These are phyloP conservation scores for Strigomonas galati DNA, from an alignment of 208 protist species.

Conservation along the genomic window DNA sequence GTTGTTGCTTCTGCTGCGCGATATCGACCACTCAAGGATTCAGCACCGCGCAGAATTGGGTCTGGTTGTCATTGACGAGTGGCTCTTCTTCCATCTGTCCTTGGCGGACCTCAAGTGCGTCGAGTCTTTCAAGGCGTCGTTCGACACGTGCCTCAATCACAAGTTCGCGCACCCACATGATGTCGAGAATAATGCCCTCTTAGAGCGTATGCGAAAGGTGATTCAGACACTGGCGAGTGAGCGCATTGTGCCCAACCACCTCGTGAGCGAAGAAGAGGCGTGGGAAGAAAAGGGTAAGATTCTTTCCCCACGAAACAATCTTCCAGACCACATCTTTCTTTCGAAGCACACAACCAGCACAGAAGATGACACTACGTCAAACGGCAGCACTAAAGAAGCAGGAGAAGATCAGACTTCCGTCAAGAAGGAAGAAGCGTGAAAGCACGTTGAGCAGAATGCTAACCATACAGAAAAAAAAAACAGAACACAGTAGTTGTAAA, in stretches of 20 bases:
- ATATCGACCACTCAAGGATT: conserved; percentile 36
- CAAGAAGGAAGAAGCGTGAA: neutral
- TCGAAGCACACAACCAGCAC: neutral
- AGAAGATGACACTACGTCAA: too few relatives aligned
- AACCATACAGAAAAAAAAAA: neutral
- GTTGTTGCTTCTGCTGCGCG: conserved; percentile 50
- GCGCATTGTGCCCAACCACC: conserved; percentile 42
- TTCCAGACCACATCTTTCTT: neutral
- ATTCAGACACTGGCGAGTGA: conserved; percentile 57
- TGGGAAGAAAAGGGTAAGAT: conserved; percentile 65
- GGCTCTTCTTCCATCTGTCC: conserved; percentile 69
- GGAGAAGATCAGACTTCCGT: neutral
- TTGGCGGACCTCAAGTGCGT: conserved; percentile 53
- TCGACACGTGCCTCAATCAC: conserved; percentile 48
- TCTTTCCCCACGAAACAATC: conserved; percentile 19
- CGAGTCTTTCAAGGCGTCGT: conserved; percentile 46
- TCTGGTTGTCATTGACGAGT: conserved; percentile 60
- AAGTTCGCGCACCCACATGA: conserved; percentile 60
- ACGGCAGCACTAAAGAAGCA: too few relatives aligned
- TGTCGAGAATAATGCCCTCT: conserved; percentile 47
- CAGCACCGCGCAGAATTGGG: conserved; percentile 36
- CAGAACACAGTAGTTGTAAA: neutral
- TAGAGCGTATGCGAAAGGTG: conserved; percentile 56
- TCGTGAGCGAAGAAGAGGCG: conserved; percentile 3
- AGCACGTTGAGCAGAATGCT: neutral